These are phyloP conservation scores for Puccinia triticina DNA, from an alignment of 1,284 basidiomycete genomes.

Conservation along the genomic window DNA sequence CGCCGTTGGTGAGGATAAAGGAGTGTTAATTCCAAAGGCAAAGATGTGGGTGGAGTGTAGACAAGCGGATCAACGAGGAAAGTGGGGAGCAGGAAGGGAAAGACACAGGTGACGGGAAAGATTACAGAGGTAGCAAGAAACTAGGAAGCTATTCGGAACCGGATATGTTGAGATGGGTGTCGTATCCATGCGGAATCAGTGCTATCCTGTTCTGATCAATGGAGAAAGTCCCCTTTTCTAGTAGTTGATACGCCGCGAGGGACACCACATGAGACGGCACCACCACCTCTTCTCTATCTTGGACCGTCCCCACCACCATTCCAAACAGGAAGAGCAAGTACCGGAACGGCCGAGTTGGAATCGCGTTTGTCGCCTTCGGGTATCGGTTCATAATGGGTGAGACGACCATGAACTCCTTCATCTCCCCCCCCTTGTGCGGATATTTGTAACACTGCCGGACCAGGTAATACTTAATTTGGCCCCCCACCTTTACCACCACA, in stretches of 20 bases:
- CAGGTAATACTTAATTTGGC: conserved; percentile 7
- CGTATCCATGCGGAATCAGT: background rate
- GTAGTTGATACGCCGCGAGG: background rate
- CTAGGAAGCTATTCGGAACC: background rate
- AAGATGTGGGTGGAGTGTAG: no score
- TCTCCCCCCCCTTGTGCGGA: background rate
- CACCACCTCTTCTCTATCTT: background rate
- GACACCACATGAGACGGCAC: background rate
- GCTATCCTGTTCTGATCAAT: background rate
- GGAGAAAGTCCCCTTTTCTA: background rate
- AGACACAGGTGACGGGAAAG: background rate
- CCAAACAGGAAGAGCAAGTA: conserved; percentile 5
- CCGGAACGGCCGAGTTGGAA: conserved; percentile 10
- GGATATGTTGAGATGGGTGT: no score
- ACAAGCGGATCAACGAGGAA: background rate
- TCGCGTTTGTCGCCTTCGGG: background rate
- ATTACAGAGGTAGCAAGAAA: background rate
- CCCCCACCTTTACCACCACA: background rate
- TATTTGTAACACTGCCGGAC: conserved; percentile 25
- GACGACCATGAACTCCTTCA: background rate
- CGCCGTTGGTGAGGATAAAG: no score
- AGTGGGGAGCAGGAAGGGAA: background rate
- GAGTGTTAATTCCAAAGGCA: no score
- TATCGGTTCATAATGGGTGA: background rate
- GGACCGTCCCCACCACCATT: background rate